Conservation (phyloP, 2,329 filamentous ascomycete species). For the Aspergillus fumigatiaffinis region DNA sequence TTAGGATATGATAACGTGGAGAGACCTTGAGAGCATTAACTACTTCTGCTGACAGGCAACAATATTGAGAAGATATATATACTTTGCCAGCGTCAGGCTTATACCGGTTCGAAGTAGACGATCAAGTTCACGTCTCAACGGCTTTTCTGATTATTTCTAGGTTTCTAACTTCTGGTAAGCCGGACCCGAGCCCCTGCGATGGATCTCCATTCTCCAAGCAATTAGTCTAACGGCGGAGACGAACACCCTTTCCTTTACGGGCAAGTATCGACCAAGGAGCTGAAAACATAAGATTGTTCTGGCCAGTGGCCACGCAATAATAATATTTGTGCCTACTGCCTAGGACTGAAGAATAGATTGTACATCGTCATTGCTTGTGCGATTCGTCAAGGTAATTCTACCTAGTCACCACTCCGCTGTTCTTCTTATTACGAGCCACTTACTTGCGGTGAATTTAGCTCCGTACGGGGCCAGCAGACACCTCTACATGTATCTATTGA, state of each 20-base stretch:
- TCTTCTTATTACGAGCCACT: background rate
- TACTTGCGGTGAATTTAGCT: background rate
- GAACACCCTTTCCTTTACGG: constrained; percentile 17
- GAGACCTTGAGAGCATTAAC: background rate
- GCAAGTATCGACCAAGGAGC: background rate
- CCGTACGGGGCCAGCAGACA: background rate
- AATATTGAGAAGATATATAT: no score
- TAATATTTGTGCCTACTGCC: background rate
- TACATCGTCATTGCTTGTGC: no score
- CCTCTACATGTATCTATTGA: background rate
- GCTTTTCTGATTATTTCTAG: background rate
- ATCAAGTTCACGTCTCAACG: background rate
- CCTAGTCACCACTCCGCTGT: background rate
- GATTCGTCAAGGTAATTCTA: no score
- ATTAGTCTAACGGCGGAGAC: constrained; percentile 18
- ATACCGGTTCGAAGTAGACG: background rate
- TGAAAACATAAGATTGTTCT: background rate
- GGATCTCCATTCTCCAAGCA: constrained; percentile 10
- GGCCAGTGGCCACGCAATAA: background rate
- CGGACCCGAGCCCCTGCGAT: constrained; percentile 14
- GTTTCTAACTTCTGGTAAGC: constrained; percentile 10
- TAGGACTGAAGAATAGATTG: background rate
- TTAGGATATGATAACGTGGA: background rate
- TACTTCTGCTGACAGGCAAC: background rate
- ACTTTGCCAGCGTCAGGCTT: no score